These are phyloP conservation scores for Yarrowia sp. DNA, from an alignment of 805 yeast genomes.

Conservation along the genomic window DNA sequence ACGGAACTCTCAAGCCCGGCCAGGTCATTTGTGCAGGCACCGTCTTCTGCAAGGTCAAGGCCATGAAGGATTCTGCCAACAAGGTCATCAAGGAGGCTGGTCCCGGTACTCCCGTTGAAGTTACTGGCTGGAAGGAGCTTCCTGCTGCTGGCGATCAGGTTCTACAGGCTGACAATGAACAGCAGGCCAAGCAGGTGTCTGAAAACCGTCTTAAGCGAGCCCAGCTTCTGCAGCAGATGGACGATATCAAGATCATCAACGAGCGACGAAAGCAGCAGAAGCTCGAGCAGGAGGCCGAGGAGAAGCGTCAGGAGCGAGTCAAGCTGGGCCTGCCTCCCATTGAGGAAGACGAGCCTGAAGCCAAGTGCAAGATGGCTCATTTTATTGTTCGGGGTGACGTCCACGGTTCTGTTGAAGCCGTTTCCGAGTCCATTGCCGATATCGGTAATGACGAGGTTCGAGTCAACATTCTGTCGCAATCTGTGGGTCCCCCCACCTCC, in stretches of 20 bases:
- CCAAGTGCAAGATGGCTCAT: constrained; percentile 45
- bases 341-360: constrained; percentile 51
- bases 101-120: constrained; percentile 89
- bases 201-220: constrained; percentile 65
- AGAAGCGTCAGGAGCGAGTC: constrained; percentile 62
- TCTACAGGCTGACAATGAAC: constrained; percentile 76
- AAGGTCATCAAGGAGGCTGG: constrained; percentile 67
- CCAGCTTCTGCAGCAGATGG: constrained; percentile 61
- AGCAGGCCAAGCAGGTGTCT: constrained; percentile 75
- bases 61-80: constrained; percentile 77
- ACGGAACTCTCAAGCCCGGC: constrained; percentile 78
- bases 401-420: constrained; percentile 93
- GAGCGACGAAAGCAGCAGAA: constrained; percentile 61
- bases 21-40: constrained; percentile 82
- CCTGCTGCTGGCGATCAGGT: constrained; percentile 92
- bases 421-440: constrained; percentile 75
- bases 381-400: constrained; percentile 91
- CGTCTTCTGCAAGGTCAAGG: constrained; percentile 83
- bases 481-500: constrained; percentile 79
- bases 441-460: constrained; percentile 88
- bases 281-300: constrained; percentile 60
- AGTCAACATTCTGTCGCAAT: constrained; percentile 70
- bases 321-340: constrained; percentile 65
- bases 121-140: constrained; percentile 92
- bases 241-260: constrained; percentile 75